Conservation (phyloP, 805 yeast species). For the Metschnikowia lachancei region DNA sequence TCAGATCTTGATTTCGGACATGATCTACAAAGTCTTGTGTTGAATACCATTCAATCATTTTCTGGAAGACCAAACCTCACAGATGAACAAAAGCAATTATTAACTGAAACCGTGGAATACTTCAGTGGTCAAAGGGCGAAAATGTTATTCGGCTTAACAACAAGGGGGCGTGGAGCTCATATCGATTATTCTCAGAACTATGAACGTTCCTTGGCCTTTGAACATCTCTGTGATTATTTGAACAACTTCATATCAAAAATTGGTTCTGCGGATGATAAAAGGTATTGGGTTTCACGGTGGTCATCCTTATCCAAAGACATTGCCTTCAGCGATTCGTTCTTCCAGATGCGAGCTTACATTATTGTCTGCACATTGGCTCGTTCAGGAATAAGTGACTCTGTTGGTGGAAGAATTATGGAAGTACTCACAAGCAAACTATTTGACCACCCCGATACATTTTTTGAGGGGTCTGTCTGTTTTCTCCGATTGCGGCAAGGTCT, state of each 20-base stretch:
- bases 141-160: conserved; percentile 64
- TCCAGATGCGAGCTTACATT: conserved; percentile 66
- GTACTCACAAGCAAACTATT: conserved; percentile 23
- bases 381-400: conserved; percentile 58
- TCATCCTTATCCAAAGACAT: conserved; percentile 61
- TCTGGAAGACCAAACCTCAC: conserved; percentile 55
- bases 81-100: conserved; percentile 31
- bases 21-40: conserved; percentile 57
- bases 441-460: conserved; percentile 27
- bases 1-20: conserved; percentile 55
- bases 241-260: conserved; percentile 50
- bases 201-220: conserved; percentile 48
- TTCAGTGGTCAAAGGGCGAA: conserved; percentile 63
- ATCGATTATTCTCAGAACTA: conserved; percentile 34
- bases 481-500: conserved; percentile 50
- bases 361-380: conserved; percentile 68
- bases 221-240: conserved; percentile 56
- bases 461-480: conserved; percentile 44
- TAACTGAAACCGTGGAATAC: conserved; percentile 47
- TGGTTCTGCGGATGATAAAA: conserved; percentile 45
- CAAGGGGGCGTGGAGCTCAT: conserved; percentile 43
- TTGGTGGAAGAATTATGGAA: conserved; percentile 34
- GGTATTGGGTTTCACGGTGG: conserved; percentile 65
- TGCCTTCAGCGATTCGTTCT: conserved; percentile 55
- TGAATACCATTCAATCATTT: conserved; percentile 69